phyloP scores from a whole-genome alignment of 2,329 filamentous ascomycete species.

The Penicillium sclerotigenum region DNA sequence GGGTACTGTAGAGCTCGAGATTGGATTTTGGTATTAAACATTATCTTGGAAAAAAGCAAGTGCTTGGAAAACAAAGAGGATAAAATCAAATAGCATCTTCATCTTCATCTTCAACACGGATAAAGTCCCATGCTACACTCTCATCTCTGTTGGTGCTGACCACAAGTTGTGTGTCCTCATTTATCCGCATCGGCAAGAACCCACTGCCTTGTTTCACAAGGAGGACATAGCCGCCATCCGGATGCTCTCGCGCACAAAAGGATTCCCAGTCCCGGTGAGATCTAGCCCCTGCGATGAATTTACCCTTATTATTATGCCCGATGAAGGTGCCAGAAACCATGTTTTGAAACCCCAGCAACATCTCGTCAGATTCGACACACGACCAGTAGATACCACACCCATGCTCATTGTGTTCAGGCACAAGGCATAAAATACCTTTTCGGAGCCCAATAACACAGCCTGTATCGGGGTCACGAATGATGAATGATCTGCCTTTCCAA shows the following conservation, averaged over 20 bases:
- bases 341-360: neutral
- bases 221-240: neutral
- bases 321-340: neutral
- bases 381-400: neutral
- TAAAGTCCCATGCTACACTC: neutral
- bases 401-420: neutral
- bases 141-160: neutral
- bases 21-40: neutral
- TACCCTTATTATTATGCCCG: neutral
- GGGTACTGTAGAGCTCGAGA: neutral
- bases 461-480: neutral
- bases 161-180: accelerated
- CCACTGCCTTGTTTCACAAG: neutral
- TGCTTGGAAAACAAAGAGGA: neutral
- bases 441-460: neutral
- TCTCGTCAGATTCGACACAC: neutral
- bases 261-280: neutral
- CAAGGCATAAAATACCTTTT: neutral
- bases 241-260: neutral
- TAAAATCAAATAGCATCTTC: neutral
- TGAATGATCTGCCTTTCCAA: neutral
- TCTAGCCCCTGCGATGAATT: neutral
- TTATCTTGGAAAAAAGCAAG: neutral
- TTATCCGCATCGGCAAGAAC: neutral
- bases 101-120: neutral